Conservation (phyloP, 1,284 basidiomycete genomes). For the Pisolithus thermaeus region DNA sequence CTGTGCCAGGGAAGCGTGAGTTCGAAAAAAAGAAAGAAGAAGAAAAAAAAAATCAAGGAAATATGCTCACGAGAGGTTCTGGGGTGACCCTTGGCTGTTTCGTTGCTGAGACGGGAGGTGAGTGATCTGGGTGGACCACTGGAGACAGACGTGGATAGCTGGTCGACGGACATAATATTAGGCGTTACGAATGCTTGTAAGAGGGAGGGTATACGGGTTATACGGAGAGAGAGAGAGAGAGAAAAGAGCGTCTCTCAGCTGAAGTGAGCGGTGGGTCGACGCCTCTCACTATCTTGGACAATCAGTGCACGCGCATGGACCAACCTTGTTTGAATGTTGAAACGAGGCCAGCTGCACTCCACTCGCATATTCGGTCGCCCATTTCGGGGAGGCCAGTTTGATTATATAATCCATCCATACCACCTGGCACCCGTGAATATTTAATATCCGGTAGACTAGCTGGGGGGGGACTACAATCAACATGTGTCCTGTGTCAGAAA, state of each 20-base stretch:
- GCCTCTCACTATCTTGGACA: slow-evolving; percentile 9
- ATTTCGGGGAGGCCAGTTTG: too few species aligned
- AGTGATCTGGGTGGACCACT: slow-evolving; percentile 8
- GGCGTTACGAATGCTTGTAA: slow-evolving; percentile 3
- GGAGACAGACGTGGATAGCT: slow-evolving; percentile 11
- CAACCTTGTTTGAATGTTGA: slow-evolving; percentile 13
- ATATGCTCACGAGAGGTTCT: slow-evolving; percentile 8
- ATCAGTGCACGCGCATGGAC: slow-evolving; percentile 25
- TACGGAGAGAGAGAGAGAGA: neutral
- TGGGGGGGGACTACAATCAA: too few species aligned
- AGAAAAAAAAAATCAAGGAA: slow-evolving; percentile 16
- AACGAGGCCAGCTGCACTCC: slow-evolving; percentile 17
- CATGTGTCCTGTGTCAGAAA: too few species aligned
- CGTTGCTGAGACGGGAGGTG: slow-evolving; percentile 18
- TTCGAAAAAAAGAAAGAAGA: neutral
- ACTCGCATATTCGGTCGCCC: neutral
- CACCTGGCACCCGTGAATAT: too few species aligned
- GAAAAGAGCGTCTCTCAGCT: neutral
- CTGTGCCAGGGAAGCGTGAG: slow-evolving; percentile 10
- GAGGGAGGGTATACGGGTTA: neutral
- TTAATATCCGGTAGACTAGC: too few species aligned
- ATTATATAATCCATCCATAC: too few species aligned
- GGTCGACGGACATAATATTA: slow-evolving; percentile 22
- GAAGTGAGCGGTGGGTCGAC: neutral
- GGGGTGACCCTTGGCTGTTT: slow-evolving; percentile 2